phyloP scores from a whole-genome alignment of 768 basidiomycete genomes.

The Boletus rufocinnamomeus region DNA sequence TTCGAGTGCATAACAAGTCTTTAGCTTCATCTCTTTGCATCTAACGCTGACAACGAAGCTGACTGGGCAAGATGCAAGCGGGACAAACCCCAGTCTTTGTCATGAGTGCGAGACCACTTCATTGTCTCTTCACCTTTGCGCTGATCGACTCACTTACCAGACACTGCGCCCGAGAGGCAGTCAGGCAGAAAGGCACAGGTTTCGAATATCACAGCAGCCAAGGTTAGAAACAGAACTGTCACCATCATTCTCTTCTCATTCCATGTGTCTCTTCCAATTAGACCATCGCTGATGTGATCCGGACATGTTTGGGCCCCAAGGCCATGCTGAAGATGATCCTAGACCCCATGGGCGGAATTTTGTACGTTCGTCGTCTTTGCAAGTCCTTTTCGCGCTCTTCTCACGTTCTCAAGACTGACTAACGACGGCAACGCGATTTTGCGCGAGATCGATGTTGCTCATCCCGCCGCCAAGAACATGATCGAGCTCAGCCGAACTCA shows the following conservation, averaged over 20 bases:
- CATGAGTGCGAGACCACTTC: slow-evolving; percentile 56
- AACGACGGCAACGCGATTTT: slow-evolving; percentile 99
- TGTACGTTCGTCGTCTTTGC: slow-evolving; percentile 52
- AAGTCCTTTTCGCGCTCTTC: not conserved
- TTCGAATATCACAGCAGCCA: slow-evolving; percentile 96
- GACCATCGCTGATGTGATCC: slow-evolving; percentile 98
- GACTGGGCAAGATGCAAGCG: slow-evolving; percentile 27
- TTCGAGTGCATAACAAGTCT: not conserved
- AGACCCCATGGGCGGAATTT: slow-evolving; percentile 98
- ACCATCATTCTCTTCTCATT: not conserved
- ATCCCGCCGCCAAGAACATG: slow-evolving; percentile 99
- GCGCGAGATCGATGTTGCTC: slow-evolving; percentile 97
- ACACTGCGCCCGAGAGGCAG: slow-evolving; percentile 92
- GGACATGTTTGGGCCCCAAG: slow-evolving; percentile 96
- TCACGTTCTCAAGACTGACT: slow-evolving; percentile 61
- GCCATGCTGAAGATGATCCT: slow-evolving; percentile 99
- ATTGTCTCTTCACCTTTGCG: not conserved
- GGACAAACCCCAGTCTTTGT: slow-evolving; percentile 81
- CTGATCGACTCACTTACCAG: slow-evolving; percentile 40
- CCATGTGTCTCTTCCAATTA: slow-evolving; percentile 29
- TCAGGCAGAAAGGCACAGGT: slow-evolving; percentile 94
- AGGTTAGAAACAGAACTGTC: slow-evolving; percentile 49
- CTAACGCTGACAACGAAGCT: not conserved
- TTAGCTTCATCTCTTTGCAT: slow-evolving; percentile 9
- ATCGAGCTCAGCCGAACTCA: slow-evolving; percentile 97